phyloP scores from a whole-genome alignment of 2,329 filamentous ascomycete genomes.

The Samsoniella hepiali region DNA sequence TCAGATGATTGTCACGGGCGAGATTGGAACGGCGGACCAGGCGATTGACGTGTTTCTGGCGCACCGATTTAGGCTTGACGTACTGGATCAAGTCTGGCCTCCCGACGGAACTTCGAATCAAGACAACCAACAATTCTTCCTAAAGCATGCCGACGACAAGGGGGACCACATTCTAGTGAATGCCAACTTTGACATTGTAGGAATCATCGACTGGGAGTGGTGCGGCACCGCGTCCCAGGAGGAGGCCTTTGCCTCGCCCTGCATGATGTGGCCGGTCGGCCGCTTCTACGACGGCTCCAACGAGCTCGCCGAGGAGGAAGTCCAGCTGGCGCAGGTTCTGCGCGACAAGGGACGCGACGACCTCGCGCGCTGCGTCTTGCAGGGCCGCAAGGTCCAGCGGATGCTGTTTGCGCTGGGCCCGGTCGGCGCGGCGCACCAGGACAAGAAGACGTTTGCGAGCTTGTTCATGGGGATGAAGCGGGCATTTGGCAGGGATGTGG shows the following conservation, averaged over 20 bases:
- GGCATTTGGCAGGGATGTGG: slow-evolving; percentile 1
- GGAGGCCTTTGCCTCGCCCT: slow-evolving; percentile 26
- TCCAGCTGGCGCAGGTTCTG: slow-evolving; percentile 18
- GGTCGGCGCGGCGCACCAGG: not conserved
- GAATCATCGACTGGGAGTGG: slow-evolving; percentile 45
- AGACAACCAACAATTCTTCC: slow-evolving; percentile 27
- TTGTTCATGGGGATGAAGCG: slow-evolving; percentile 20
- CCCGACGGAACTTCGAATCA: not conserved
- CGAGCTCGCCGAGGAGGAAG: slow-evolving; percentile 21
- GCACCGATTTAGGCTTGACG: slow-evolving; percentile 8
- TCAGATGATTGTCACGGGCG: slow-evolving; percentile 26
- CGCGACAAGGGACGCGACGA: slow-evolving; percentile 21
- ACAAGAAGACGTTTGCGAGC: slow-evolving; percentile 17
- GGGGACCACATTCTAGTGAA: slow-evolving; percentile 43
- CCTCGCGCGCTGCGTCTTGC: slow-evolving; percentile 21
- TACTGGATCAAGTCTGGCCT: not conserved
- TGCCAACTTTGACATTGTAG: slow-evolving; percentile 38
- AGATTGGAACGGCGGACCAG: slow-evolving; percentile 22
- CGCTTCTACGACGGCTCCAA: slow-evolving; percentile 32
- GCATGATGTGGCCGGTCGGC: slow-evolving; percentile 34
- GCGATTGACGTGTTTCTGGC: slow-evolving; percentile 25
- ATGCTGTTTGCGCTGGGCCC: slow-evolving; percentile 23
- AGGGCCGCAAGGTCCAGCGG: slow-evolving; percentile 21
- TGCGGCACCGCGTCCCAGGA: slow-evolving; percentile 27
- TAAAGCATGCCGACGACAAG: slow-evolving; percentile 45